Evolutionary conservation across 176 grass and related monocot species (phyloP).

Genomic region (Tillandsia leiboldiana): DNA sequence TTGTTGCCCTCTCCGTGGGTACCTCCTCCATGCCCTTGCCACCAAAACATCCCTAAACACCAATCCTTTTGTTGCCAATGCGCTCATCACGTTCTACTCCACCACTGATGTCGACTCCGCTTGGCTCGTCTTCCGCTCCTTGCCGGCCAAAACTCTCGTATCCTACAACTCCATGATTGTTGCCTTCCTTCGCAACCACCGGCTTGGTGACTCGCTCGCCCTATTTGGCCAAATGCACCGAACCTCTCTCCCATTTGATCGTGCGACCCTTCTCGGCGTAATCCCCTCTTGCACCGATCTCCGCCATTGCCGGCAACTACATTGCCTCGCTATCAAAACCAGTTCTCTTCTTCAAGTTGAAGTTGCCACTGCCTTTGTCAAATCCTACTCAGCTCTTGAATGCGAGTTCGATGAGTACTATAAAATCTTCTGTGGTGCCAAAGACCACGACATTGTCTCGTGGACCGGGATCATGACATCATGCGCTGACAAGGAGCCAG

Average conservation of each 20-base stretch:
- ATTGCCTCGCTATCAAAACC: constrained; percentile 9
- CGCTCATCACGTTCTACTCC: constrained; percentile 14
- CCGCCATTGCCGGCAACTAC: constrained; percentile 9
- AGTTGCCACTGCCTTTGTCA: constrained; percentile 14
- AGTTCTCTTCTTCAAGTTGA: not conserved
- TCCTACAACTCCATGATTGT: constrained; percentile 15
- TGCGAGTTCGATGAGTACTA: not conserved
- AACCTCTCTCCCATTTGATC: not conserved
- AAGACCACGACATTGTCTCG: constrained; percentile 11
- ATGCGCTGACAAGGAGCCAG: constrained; percentile 6
- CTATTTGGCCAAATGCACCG: constrained; percentile 11
- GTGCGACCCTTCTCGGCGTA: not conserved
- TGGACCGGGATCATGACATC: constrained; percentile 18
- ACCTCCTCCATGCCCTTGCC: constrained; percentile 15
- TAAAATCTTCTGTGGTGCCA: not conserved
- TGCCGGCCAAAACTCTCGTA: constrained; percentile 8
- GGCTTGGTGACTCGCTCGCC: not conserved
- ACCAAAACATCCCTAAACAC: constrained; percentile 9
- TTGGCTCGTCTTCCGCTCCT: not conserved
- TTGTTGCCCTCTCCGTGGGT: not conserved
- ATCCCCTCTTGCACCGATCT: not conserved
- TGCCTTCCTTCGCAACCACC: not conserved
- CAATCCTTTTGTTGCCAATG: constrained; percentile 15
- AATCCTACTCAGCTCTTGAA: constrained; percentile 3
- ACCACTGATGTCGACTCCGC: not conserved